These are phyloP conservation scores for Backusella tuberculispora DNA, from an alignment of 192 early-diverging fungal genomes.

Conservation along the genomic window DNA sequence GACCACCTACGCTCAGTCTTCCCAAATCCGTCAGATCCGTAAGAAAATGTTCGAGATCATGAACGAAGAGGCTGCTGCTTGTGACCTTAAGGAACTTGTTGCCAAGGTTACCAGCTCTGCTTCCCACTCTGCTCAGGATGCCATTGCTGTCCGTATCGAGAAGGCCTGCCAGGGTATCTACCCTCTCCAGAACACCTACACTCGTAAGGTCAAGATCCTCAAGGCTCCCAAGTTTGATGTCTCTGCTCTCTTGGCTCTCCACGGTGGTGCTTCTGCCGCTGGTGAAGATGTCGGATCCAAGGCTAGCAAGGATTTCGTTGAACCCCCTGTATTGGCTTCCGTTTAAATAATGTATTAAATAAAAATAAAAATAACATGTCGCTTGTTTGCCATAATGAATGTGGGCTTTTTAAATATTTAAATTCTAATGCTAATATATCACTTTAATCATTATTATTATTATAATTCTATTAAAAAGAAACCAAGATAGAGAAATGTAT, in stretches of 20 bases:
- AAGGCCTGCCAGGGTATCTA: conserved; percentile 97
- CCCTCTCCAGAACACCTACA: conserved; percentile 95
- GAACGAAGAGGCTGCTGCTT: conserved; percentile 75
- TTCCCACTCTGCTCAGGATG: conserved; percentile 60
- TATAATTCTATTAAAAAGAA: conserved; percentile 11
- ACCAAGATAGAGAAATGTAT: background rate
- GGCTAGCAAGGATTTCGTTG: conserved; percentile 81
- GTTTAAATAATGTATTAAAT: conserved; percentile 32
- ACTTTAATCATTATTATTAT: background rate
- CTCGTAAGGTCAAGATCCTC: conserved; percentile 99
- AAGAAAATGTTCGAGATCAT: conserved; percentile 99
- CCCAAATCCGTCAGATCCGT: conserved; percentile 98
- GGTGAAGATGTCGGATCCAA: conserved; percentile 82
- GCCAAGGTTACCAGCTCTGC: conserved; percentile 86
- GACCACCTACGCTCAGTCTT: conserved; percentile 96
- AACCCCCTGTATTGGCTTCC: conserved; percentile 64
- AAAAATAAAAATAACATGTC: conserved; percentile 29
- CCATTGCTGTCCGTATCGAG: conserved; percentile 96
- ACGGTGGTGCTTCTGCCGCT: conserved; percentile 82
- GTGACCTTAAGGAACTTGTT: conserved; percentile 95
- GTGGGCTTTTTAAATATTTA: background rate
- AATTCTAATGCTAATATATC: background rate
- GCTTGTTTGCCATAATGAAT: background rate
- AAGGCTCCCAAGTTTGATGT: conserved; percentile 97
- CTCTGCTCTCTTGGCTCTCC: conserved; percentile 96